Percentiles rank a stretch among this genome's conserved stretches.
Evolutionary conservation across 176 grass and related monocot species (phyloP).

Genomic region (Carex parvula): DNA sequence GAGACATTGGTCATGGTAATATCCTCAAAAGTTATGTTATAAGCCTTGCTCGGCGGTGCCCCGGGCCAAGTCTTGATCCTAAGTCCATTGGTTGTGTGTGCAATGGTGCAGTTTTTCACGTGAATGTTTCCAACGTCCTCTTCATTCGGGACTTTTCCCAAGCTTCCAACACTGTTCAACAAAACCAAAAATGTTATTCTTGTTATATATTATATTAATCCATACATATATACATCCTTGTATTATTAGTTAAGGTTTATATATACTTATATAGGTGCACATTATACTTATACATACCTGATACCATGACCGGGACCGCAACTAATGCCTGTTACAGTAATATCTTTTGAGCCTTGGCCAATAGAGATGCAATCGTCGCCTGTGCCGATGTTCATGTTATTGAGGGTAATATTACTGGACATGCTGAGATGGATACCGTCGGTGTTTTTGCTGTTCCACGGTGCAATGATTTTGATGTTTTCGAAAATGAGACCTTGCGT

Average conservation of each 20-base stretch:
- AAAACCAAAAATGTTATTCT: not conserved
- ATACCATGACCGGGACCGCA: constrained; percentile 49
- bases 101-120: constrained; percentile 31
- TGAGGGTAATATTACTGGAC: constrained; percentile 1
- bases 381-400: constrained; percentile 15
- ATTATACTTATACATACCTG: not conserved
- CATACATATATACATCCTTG: too few species aligned
- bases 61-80: constrained; percentile 48
- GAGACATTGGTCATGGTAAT: constrained; percentile 33
- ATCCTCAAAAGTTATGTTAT: constrained; percentile 32
- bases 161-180: constrained; percentile 31
- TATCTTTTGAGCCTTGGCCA: constrained; percentile 23
- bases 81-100: constrained; percentile 27
- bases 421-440: constrained; percentile 41
- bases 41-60: constrained; percentile 30
- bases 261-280: too few species aligned
- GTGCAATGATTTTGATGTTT: constrained; percentile 28
- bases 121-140: constrained; percentile 23
- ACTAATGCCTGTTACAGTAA: not conserved
- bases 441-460: constrained; percentile 42
- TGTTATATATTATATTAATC: too few species aligned
- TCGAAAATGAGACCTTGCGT: not conserved
- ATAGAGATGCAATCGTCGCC: constrained; percentile 51
- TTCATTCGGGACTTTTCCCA: constrained; percentile 35
- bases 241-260: too few species aligned